A percentile compares a stretch with the other conserved stretches of the same genome.
phyloP scores from a whole-genome alignment of 2,329 filamentous ascomycete species.

The Aspergillus tanneri region DNA sequence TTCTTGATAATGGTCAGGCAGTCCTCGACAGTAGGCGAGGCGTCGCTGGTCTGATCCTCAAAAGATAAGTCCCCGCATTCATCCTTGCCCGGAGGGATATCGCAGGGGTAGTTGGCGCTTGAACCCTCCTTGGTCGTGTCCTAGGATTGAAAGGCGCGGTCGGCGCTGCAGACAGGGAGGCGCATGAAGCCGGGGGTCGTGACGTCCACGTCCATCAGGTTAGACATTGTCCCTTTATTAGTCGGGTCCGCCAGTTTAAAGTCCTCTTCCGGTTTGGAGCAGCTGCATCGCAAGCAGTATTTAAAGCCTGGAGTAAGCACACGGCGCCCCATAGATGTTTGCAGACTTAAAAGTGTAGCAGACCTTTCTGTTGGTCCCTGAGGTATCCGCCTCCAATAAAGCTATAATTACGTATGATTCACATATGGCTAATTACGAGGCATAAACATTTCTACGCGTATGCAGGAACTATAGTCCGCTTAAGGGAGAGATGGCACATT shows the following conservation, averaged over 20 bases:
- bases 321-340: too few species aligned
- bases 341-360: too few species aligned
- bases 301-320: too few species aligned
- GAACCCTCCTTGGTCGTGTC: conserved; percentile 21
- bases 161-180: conserved; percentile 41
- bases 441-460: too few species aligned
- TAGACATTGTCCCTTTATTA: conserved; percentile 21
- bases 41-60: conserved; percentile 28
- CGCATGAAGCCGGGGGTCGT: conserved; percentile 39
- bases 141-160: conserved; percentile 37
- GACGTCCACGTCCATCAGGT: conserved; percentile 31
- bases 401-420: too few species aligned
- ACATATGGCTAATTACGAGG: too few species aligned
- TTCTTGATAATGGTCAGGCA: conserved; percentile 19
- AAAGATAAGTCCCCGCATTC: conserved; percentile 10
- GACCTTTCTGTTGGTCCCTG: too few species aligned
- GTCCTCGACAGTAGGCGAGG: conserved; percentile 15
- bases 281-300: too few species aligned
- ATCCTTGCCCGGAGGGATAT: conserved; percentile 11
- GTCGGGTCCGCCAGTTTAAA: conserved; percentile 28
- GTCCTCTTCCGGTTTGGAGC: too few species aligned
- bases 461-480: too few species aligned
- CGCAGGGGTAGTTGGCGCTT: conserved; percentile 15
- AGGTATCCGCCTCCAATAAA: too few species aligned
- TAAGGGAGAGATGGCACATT: too few species aligned